Evolutionary conservation across 371 early-diverging fungal species (phyloP).

Genomic region (Mucor sp.): DNA sequence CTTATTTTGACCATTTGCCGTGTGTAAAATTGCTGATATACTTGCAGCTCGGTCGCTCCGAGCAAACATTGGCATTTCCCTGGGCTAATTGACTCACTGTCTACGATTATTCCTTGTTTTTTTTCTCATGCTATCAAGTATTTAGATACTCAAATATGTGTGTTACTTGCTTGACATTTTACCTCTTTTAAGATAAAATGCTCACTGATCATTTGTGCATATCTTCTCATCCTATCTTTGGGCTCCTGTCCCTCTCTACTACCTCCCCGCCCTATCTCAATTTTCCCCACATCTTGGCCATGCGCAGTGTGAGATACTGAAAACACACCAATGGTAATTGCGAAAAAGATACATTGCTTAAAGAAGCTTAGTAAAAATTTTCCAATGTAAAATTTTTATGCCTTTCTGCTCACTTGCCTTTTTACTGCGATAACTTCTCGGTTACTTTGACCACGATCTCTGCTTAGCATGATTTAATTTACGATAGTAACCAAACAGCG

Average conservation of each 20-base stretch:
- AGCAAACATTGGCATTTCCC: not conserved
- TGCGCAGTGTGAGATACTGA: not conserved
- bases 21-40: not conserved
- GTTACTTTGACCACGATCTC: not conserved
- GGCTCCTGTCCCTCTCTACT: not conserved
- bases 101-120: too few relatives aligned
- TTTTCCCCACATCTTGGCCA: not conserved
- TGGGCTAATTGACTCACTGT: not conserved
- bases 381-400: not conserved
- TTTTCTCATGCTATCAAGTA: not conserved
- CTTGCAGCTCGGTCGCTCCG: not conserved
- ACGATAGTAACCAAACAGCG: not conserved
- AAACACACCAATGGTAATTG: not conserved
- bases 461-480: not conserved
- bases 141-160: not conserved
- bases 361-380: not conserved
- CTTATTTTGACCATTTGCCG: not conserved
- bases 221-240: not conserved
- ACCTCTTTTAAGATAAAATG: not conserved
- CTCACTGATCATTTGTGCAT: not conserved
- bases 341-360: not conserved
- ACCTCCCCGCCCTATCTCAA: not conserved
- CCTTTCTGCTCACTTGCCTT: too few relatives aligned
- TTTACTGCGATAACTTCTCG: not conserved
- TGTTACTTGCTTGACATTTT: not conserved